Conservation (phyloP, 1,284 basidiomycete species). For the Stygiomarasmius scandens region DNA sequence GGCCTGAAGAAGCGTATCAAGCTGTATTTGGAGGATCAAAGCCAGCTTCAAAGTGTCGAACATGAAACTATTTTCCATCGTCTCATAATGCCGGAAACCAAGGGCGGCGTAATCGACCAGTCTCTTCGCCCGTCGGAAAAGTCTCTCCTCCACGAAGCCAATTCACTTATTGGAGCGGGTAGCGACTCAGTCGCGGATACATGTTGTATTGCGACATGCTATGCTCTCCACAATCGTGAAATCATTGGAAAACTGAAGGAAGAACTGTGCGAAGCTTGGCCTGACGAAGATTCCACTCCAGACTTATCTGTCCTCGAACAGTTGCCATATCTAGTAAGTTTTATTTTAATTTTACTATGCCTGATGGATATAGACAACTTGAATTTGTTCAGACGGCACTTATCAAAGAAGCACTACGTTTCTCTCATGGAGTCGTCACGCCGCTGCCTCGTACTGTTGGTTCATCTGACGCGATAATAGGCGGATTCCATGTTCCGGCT, state of each 20-base stretch:
- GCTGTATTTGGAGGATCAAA: conserved; percentile 6
- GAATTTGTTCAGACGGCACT: conserved; percentile 21
- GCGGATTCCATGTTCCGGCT: conserved; percentile 20
- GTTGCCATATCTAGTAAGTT: conserved; percentile 20
- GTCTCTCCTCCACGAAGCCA: conserved; percentile 16
- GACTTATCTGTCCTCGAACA: conserved; percentile 15
- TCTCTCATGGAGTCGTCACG: conserved; percentile 17
- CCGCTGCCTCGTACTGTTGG: conserved; percentile 27
- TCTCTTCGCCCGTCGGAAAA: conserved; percentile 6
- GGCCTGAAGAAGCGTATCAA: conserved; percentile 12
- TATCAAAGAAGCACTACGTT: conserved; percentile 27
- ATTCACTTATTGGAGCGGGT: conserved; percentile 14
- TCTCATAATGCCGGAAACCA: conserved; percentile 11
- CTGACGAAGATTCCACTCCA: conserved; percentile 13
- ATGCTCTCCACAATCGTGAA: conserved; percentile 12
- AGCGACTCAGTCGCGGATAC: conserved; percentile 18
- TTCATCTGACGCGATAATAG: conserved; percentile 17
- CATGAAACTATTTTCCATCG: conserved; percentile 21
- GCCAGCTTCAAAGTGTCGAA: conserved; percentile 9
- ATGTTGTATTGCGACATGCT: conserved; percentile 15
- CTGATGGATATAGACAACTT: background rate
- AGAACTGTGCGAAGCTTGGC: conserved; percentile 17
- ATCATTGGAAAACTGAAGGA: conserved; percentile 8
- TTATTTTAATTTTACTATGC: background rate
- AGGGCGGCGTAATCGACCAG: background rate